Evolutionary conservation across 345 rosid genomes (phyloP), one percentile per base, ranked within the genome.

Genomic region (Eucalyptus erythrocorys): DNA sequence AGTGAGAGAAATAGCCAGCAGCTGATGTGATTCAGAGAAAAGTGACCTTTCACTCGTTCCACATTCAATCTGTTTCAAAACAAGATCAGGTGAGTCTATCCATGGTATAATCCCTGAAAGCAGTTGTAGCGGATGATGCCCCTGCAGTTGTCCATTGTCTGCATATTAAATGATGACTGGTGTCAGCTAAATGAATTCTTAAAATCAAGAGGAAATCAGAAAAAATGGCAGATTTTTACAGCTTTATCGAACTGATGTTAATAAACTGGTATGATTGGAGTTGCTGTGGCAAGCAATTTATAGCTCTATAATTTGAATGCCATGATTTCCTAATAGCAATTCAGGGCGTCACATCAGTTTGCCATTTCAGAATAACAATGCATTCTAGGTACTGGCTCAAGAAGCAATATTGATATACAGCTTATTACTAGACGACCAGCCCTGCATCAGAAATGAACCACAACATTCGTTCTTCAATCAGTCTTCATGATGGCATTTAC

Each of bases 1-100:
- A 87, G 86, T 87, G 87, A 85, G 80, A 88, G 91, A n/a, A n/a
- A 84, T 85, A 87, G 85, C 42, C 45, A 80, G n/a, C 49, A 32
- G 59, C 59, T 68, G 66, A 89, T 16, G 88, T 45, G 85, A 43
- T 21, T 88, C 37, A 76, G 87, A 86, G 81, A 89, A 27, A 89
- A 85, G 76, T 86, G 89, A 97, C 99, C 99, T 97, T 91, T 93
- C 98, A 91, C 99, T 96, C 93, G 88, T 95, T 91, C 99, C 99
- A 89, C 91, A 91, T 92, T 96, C 98, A 90, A 97, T 94, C 88
- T 93, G 97, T 90, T 94, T 94, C 45, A 96, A 87, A 91, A 97
- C 93, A 89, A 90, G 94, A 93, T 94, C 94, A 84, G 99, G 96
- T 90, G 99, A 98, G 92, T 97, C 95, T 53, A 97, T 93, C 99